These are phyloP conservation scores for Eimeria praecox DNA, from an alignment of 169 alveolate species.

Conservation along the genomic window DNA sequence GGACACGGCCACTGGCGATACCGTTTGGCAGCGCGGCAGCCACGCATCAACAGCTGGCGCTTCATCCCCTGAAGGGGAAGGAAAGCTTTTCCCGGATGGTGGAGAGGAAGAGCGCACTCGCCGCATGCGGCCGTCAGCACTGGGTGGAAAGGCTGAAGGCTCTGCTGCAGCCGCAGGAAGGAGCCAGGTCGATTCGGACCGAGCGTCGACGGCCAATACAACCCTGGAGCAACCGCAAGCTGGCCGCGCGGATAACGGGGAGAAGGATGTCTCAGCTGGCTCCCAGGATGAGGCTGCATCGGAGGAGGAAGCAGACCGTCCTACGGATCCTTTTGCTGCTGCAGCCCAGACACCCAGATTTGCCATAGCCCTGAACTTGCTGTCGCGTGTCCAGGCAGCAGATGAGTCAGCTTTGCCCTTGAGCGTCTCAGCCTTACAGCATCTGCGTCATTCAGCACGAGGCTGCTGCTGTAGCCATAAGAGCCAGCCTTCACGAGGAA, in stretches of 20 bases:
- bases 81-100: background rate
- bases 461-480: constrained; percentile 58
- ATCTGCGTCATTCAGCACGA: constrained; percentile 37
- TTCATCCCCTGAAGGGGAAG: background rate
- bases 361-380: constrained; percentile 59
- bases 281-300: constrained; percentile 62
- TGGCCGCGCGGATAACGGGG: constrained; percentile 26
- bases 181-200: background rate
- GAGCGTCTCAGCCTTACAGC: constrained; percentile 61
- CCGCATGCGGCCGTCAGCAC: background rate
- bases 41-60: constrained; percentile 8
- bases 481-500: background rate
- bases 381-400: constrained; percentile 36
- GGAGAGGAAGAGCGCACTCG: constrained; percentile 12
- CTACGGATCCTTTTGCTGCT: constrained; percentile 63
- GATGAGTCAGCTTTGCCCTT: constrained; percentile 41
- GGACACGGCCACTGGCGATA: background rate
- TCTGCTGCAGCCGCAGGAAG: constrained; percentile 15
- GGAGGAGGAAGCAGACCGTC: constrained; percentile 49
- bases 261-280: constrained; percentile 24
- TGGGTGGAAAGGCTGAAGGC: constrained; percentile 1
- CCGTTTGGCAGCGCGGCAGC: background rate
- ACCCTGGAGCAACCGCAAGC: background rate
- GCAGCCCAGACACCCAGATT: constrained; percentile 73
- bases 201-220: background rate